Percentiles rank a stretch among this genome's conserved stretches.
Conservation (phyloP, 2,329 filamentous ascomycete genomes). For the Rhynchosporium secalis region DNA sequence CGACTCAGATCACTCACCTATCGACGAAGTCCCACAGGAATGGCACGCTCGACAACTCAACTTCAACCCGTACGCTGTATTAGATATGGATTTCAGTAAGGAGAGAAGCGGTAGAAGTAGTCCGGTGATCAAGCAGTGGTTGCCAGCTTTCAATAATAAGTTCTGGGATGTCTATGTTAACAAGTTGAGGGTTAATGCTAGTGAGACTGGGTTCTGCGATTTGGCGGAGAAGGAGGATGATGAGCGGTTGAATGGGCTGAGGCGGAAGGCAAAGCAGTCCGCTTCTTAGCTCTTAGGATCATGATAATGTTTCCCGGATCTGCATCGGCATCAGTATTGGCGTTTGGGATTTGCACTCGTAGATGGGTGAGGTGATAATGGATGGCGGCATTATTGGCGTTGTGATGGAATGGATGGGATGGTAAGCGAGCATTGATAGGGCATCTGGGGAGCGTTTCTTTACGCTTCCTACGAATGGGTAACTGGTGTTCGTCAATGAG, state of each 20-base stretch:
- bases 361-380: neutral
- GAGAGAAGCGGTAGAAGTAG: neutral
- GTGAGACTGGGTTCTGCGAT: constrained; percentile 35
- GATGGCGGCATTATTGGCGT: neutral
- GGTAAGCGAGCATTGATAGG: neutral
- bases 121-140: constrained; percentile 22
- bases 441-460: neutral
- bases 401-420: neutral
- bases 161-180: constrained; percentile 40
- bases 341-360: constrained; percentile 1
- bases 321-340: neutral
- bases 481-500: neutral
- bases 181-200: constrained; percentile 39
- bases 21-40: neutral
- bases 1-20: neutral
- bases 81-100: neutral
- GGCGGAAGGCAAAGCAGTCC: too few species aligned
- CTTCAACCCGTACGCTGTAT: neutral
- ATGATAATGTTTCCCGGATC: neutral
- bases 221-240: constrained; percentile 20
- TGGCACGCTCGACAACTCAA: constrained; percentile 25
- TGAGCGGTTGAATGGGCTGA: constrained; percentile 10
- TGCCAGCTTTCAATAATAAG: constrained; percentile 23
- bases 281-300: too few species aligned
- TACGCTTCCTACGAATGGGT: neutral